Base-by-base conservation (phyloP, 352 stramenopile genomes). In the Nothophytophthora sp. region DNA sequence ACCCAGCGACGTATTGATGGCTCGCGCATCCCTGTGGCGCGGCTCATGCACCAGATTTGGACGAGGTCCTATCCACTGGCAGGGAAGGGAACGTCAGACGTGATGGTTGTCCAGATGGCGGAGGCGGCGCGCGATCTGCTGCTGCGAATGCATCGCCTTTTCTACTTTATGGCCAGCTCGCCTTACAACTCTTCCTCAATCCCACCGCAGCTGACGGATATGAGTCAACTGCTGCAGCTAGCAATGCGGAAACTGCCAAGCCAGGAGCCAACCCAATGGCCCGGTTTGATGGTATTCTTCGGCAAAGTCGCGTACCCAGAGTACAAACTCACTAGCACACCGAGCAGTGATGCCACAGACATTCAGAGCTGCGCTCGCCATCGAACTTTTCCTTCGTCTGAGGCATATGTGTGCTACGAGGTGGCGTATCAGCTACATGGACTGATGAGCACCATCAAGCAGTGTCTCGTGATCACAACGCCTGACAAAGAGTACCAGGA, bases 1-100 rank as follows among this genome's bases (percentile, higher is more conserved):
- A 81, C 76, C 0, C 84, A 92, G 55, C 67, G 74, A 10, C 72
- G 81, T 1, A 87, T 92, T 34, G 75, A 92, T 34, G 80, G 84
- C 0, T 92, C 80, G 5, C 69, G 68, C 15, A 82, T 92, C 11
- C 84, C 81, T 0, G 60, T 92, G 16, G 65, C 67, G 1, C 66
- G 61, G 10, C 23, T 90, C 13, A 76, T 89, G 65, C 77, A 88
- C 11, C 53, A 77, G 13, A 75, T 88, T 38, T 88, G 75, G 63
- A 32, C 79, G 3, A 60, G 79, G 5, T 49, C 39, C 13, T 83
- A 80, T 36, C 64, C 74, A 13, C 41, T 87, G 12, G 9, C 34
- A 2, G 59, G 34, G 9, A 79, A 70, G 19, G 45, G 27, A 10
- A 67, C 69, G 1, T 50, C 52, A 5, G 63, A 89, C 28, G 55